phyloP scores from a whole-genome alignment of 1,284 basidiomycete species.

The Pseudozyma sp. region DNA sequence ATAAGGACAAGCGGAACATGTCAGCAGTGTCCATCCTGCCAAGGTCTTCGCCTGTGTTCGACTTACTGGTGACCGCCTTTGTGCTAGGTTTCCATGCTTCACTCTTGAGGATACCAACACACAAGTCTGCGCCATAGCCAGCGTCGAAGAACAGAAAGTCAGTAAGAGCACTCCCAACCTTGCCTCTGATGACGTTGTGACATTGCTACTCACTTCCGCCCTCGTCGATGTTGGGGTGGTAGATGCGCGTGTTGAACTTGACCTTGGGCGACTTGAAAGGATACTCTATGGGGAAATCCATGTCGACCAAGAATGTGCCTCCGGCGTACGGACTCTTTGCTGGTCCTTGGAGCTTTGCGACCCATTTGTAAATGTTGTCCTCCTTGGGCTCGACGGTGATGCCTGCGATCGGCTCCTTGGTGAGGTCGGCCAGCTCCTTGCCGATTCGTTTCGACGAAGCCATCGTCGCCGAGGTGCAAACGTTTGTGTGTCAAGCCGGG shows the following conservation, averaged over 20 bases:
- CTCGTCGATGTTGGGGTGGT: conserved; percentile 69
- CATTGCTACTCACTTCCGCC: conserved; percentile 57
- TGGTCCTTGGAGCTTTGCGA: conserved; percentile 52
- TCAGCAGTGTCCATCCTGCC: not conserved
- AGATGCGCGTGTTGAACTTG: conserved; percentile 62
- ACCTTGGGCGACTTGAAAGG: conserved; percentile 69
- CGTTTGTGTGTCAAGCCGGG: not conserved
- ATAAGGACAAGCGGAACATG: not conserved
- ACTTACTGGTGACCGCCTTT: conserved; percentile 65
- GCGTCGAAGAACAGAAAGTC: not conserved
- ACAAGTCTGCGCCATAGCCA: conserved; percentile 35
- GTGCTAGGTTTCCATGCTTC: conserved; percentile 69
- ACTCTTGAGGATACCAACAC: conserved; percentile 66
- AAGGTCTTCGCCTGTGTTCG: too few species aligned
- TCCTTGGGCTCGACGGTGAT: conserved; percentile 56
- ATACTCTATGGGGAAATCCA: conserved; percentile 68
- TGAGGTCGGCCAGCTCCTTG: conserved; percentile 60
- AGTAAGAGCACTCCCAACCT: not conserved
- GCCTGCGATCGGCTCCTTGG: conserved; percentile 53
- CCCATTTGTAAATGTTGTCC: conserved; percentile 63
- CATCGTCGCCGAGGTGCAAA: conserved; percentile 9
- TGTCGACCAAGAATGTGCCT: conserved; percentile 63
- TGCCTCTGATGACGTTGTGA: not conserved
- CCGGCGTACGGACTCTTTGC: conserved; percentile 60
- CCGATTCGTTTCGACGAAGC: conserved; percentile 49